Conservation (phyloP, 2,329 filamentous ascomycete species). For the Fusarium torulosum region DNA sequence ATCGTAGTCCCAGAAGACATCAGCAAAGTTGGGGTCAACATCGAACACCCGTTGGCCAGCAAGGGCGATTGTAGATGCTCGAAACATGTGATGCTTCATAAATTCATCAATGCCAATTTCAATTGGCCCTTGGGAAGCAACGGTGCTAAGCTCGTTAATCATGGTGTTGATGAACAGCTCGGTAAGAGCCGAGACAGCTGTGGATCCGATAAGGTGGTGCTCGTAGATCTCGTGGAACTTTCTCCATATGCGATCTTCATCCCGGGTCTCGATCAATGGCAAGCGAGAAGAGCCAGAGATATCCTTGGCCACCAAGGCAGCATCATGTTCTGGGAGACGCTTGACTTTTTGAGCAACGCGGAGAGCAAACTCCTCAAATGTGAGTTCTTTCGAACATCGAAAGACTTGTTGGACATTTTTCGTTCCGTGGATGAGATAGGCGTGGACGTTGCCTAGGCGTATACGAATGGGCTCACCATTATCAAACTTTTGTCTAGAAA, state of each 20-base stretch:
- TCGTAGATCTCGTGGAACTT: conserved; percentile 43
- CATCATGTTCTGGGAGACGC: conserved; percentile 33
- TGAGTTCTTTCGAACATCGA: conserved; percentile 41
- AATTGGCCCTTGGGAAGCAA: conserved; percentile 3
- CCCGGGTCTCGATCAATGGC: conserved; percentile 26
- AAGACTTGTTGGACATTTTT: conserved; percentile 41
- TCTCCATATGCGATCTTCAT: conserved; percentile 43
- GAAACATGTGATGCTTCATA: conserved; percentile 43
- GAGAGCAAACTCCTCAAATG: conserved; percentile 43
- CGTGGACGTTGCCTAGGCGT: conserved; percentile 37
- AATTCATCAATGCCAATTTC: conserved; percentile 39
- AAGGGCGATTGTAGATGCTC: conserved; percentile 42
- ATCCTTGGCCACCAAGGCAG: conserved; percentile 35
- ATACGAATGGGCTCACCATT: conserved; percentile 37
- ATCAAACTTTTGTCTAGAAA: conserved; percentile 18
- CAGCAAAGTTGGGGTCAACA: conserved; percentile 32
- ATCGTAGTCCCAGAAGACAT: conserved; percentile 43
- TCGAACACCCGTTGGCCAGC: conserved; percentile 33
- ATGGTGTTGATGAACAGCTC: conserved; percentile 35
- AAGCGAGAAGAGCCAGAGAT: conserved; percentile 37
- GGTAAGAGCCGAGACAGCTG: conserved; percentile 32
- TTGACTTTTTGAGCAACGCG: conserved; percentile 44
- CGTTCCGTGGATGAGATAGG: conserved; percentile 40
- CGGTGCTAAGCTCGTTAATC: conserved; percentile 23
- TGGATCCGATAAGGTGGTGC: conserved; percentile 33